phyloP scores from a whole-genome alignment of 2,329 filamentous ascomycete genomes.

The Colletotrichum salicis region DNA sequence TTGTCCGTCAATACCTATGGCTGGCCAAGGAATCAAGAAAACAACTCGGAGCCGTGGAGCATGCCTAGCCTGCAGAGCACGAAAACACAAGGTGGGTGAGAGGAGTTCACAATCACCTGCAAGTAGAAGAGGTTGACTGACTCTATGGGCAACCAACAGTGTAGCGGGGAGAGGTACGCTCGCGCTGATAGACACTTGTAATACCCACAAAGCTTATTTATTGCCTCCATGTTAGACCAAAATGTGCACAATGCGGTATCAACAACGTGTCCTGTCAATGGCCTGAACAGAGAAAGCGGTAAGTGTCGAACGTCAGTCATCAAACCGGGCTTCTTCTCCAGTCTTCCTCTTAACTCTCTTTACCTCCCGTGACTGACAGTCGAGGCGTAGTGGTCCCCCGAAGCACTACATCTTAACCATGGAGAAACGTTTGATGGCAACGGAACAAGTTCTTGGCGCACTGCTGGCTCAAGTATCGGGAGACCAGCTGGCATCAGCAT shows the following conservation, averaged over 20 bases:
- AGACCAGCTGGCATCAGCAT: constrained; percentile 4
- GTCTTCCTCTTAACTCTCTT: background rate
- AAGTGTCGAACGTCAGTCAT: background rate
- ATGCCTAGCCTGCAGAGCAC: constrained; percentile 27
- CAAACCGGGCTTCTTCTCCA: too few relatives aligned
- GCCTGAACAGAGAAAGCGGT: constrained; percentile 34
- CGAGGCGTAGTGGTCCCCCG: constrained; percentile 17
- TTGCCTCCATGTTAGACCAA: constrained; percentile 6
- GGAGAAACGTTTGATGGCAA: constrained; percentile 27
- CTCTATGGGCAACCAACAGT: background rate
- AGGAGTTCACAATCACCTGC: background rate
- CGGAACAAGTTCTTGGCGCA: constrained; percentile 19
- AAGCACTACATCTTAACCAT: constrained; percentile 29
- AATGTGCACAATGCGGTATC: constrained; percentile 31
- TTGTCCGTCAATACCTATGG: background rate
- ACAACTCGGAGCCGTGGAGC: constrained; percentile 23
- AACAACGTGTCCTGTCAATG: constrained; percentile 28
- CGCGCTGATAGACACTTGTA: background rate
- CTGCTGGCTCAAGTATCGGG: constrained; percentile 12
- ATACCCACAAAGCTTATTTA: background rate
- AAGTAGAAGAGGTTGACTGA: background rate
- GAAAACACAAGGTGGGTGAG: constrained; percentile 29
- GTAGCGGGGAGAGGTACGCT: constrained; percentile 26
- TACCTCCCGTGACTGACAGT: background rate
- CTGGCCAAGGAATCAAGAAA: background rate